phyloP scores from a whole-genome alignment of 2,329 filamentous ascomycete species.

The Daldinia sp. region DNA sequence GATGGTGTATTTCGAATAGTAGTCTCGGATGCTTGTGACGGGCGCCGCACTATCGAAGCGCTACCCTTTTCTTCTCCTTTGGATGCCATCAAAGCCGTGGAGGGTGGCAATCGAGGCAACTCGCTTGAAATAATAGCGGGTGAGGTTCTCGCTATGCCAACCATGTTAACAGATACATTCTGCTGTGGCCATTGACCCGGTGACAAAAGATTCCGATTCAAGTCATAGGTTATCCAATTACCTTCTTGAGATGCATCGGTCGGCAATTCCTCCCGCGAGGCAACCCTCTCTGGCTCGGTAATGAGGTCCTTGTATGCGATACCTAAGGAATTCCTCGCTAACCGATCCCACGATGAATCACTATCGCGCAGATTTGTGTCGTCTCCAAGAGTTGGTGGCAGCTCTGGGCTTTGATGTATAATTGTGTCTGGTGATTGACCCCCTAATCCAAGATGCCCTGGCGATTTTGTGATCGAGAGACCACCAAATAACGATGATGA shows the following conservation, averaged over 20 bases:
- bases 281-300: conserved; percentile 19
- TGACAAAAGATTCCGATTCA: conserved; percentile 34
- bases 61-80: conserved; percentile 30
- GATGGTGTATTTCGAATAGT: conserved; percentile 31
- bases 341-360: conserved; percentile 41
- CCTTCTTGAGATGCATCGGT: conserved; percentile 15
- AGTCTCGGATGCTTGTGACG: conserved; percentile 23
- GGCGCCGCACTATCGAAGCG: conserved; percentile 10
- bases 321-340: conserved; percentile 42
- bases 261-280: conserved; percentile 8
- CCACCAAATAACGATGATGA: conserved; percentile 43
- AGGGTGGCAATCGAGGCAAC: conserved; percentile 31
- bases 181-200: conserved; percentile 39
- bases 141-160: conserved; percentile 27
- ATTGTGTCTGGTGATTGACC: conserved; percentile 14
- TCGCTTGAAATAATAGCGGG: conserved; percentile 29
- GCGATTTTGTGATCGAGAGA: conserved; percentile 39
- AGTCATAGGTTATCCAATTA: conserved; percentile 38
- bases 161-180: conserved; percentile 22
- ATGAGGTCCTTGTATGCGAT: conserved; percentile 43
- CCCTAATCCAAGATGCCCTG: conserved; percentile 36
- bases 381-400: conserved; percentile 20
- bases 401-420: conserved; percentile 16
- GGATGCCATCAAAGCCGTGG: conserved; percentile 17
- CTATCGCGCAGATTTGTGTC: conserved; percentile 25